Base-by-base conservation (phyloP, 352 stramenopile species). In the Phytophthora cactorum region DNA sequence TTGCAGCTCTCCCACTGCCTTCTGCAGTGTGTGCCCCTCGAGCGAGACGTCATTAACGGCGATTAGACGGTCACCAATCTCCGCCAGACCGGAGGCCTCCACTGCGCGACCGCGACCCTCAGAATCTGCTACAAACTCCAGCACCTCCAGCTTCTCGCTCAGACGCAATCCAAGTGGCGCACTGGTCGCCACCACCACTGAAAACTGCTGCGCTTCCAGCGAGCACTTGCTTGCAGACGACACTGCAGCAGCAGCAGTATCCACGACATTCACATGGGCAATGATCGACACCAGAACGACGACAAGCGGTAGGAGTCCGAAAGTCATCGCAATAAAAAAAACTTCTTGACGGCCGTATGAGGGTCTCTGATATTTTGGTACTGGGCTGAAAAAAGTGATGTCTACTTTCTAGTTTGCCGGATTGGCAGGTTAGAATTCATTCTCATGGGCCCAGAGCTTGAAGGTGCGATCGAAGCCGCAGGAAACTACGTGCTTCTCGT, bases 381-480 rank as follows among this genome's bases (percentile, higher is more conserved):
- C 22, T 22, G 22, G 22, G 22, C 22, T 22, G 22, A 22, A 22
- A 54, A 38, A 54, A 12, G 22, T 32, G 14, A 45, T 59, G 43
- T 63, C 59, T 66, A 59, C 32, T 54, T 55, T 52, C 22, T 56
- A 60, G 5, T 38, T 25, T 14, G 4, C 8, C 15, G 31, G 6
- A 4, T 50, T 57, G 22, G 14, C 51, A 59, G 11, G 27, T 84
- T 87, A 97, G 61, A 96, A 97, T 62, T 97, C 91, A 56, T 79
- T 89, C 58, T 97, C 86, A 56, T 96, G 90, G 5, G 90, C 90
- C 93, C 93, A 98, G 6, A 95, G 82, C 74, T 98, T 98, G 66
- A 97, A 96, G 7, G 93, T 98, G 39, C 92, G 88, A 52, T 98
- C 93, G 50, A 96, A 96, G 6, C 90, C 91, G 51, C 87, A 96